These are phyloP conservation scores for Datura wrightii DNA, from an alignment of 257 asterid genomes.

Conservation along the genomic window DNA sequence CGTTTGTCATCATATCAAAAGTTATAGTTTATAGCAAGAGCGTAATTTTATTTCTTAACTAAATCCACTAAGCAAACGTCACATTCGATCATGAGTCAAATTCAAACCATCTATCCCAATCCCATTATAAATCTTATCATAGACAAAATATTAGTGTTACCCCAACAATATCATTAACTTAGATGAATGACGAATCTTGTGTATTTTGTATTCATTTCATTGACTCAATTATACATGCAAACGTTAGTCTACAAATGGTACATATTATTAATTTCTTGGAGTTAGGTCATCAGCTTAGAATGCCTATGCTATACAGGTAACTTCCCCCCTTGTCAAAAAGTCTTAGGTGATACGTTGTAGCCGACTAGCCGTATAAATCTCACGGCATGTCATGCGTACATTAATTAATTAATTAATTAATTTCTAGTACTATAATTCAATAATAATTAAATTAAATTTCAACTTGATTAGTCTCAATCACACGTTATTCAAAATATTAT, in stretches of 20 bases:
- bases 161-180: not conserved
- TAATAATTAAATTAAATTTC: not conserved
- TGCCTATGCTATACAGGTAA: not conserved
- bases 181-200: constrained; percentile 12
- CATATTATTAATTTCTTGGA: not conserved
- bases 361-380: constrained; percentile 28
- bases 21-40: no score
- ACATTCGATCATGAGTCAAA: no score
- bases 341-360: not conserved
- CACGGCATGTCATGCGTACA: constrained; percentile 22
- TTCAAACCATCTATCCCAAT: no score
- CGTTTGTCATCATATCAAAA: no score
- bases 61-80: no score
- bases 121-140: no score
- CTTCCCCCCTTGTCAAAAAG: not conserved
- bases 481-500: not conserved
- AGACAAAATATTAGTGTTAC: no score
- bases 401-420: not conserved
- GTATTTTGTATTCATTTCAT: not conserved
- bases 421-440: not conserved
- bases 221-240: not conserved
- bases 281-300: constrained; percentile 28
- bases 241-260: not conserved
- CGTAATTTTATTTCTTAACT: no score
- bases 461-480: constrained; percentile 16